Evolutionary conservation across 2,329 filamentous ascomycete species (phyloP).

Genomic region (Stenocarpella maydis): DNA sequence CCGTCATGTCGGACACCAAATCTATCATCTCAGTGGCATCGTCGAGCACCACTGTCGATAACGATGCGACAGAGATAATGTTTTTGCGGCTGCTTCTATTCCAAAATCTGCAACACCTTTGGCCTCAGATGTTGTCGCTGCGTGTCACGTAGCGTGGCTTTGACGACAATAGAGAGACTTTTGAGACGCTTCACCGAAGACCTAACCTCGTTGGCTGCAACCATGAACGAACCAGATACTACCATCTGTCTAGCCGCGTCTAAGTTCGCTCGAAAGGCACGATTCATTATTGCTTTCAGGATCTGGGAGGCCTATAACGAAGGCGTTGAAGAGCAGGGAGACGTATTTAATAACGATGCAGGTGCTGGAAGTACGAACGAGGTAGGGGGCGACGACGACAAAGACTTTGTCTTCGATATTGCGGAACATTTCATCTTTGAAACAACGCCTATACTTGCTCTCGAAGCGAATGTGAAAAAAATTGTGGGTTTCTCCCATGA

Average conservation of each 20-base stretch:
- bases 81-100: conserved; percentile 4
- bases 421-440: conserved; percentile 21
- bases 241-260: not conserved
- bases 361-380: not conserved
- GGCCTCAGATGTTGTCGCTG: conserved; percentile 11
- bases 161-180: not conserved
- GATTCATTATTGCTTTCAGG: not conserved
- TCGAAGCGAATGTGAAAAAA: conserved; percentile 1
- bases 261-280: not conserved
- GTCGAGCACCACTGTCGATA: not conserved
- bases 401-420: not conserved
- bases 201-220: conserved; percentile 9
- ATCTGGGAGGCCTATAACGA: conserved; percentile 16
- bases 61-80: not conserved
- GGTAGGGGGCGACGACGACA: not conserved
- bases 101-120: not conserved
- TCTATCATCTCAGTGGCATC: not conserved
- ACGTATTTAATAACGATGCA: not conserved
- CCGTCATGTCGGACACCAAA: not conserved
- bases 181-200: conserved; percentile 20
- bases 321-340: not conserved
- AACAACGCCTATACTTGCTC: conserved; percentile 10
- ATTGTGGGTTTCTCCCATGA: not conserved
- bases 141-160: not conserved
- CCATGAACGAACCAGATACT: not conserved